Conservation (phyloP, 2,329 filamentous ascomycete genomes). For the Paecilomyces formosus region DNA sequence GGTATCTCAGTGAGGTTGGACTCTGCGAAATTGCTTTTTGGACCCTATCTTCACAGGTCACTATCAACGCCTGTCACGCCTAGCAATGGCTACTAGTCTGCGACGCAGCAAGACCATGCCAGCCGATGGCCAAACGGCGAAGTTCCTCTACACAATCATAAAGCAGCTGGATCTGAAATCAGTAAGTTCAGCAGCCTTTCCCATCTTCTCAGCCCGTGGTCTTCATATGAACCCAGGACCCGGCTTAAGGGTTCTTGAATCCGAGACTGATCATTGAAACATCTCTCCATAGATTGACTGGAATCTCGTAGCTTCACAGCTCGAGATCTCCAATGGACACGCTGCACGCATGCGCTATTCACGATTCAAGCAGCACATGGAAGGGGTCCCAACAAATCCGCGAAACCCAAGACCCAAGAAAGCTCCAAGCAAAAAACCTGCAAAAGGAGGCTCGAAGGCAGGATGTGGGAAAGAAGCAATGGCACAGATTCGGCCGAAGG, state of each 20-base stretch:
- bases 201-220: conserved; percentile 3
- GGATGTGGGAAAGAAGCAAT: conserved; percentile 5
- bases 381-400: conserved; percentile 28
- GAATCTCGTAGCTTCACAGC: conserved; percentile 42
- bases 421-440: conserved; percentile 9
- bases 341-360: conserved; percentile 52
- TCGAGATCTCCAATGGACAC: conserved; percentile 50
- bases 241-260: not conserved
- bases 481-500: conserved; percentile 4
- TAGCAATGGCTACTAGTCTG: conserved; percentile 20
- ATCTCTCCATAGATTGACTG: conserved; percentile 42
- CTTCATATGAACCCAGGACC: not conserved
- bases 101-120: conserved; percentile 38
- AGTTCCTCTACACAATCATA: conserved; percentile 49
- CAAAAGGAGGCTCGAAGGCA: conserved; percentile 10
- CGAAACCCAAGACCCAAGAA: conserved; percentile 16
- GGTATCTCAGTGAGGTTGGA: not conserved
- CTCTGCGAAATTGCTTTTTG: not conserved
- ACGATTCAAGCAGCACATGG: conserved; percentile 47
- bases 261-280: not conserved
- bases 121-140: conserved; percentile 42
- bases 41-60: not conserved
- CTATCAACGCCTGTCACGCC: not conserved
- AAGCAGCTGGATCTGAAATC: conserved; percentile 49
- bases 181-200: conserved; percentile 23